Evolutionary conservation across 352 stramenopile genomes (phyloP), one percentile per base, ranked within the genome.

Genomic region (Phytophthora sp.): DNA sequence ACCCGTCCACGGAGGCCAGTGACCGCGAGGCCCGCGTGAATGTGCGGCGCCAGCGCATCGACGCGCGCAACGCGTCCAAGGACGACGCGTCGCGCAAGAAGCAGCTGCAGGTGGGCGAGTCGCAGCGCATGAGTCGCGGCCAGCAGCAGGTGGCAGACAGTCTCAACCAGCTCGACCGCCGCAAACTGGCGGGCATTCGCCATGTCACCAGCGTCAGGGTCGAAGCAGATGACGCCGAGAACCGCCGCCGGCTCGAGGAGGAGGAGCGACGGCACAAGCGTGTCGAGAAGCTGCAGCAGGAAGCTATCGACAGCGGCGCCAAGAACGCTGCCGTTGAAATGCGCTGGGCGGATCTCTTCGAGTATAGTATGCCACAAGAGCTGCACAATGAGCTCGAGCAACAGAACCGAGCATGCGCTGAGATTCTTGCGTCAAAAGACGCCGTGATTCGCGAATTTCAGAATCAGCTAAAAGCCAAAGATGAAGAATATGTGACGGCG

Each of bases 311-410:
- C 2, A 96, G 79, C 23, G 88, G 89, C 11, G 88, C 96, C 38
- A 89, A 95, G 51, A 98, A 98, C 52, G 95, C 91, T 3, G 89
- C 89, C 0, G 89, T 98, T 6, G 95, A 98, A 72, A 97, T 98
- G 91, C 81, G 87, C 12, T 97, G 91, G 91, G 76, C 86, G 0
- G 91, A 97, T 52, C 54, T 97, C 10, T 93, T 96, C 43, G 89
- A 98, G 59, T 94, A 89, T 59, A 97, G 92, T 56, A 97, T 98
- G 88, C 88, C 96, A 10, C 85, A 97, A 66, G 94, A 98, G 70
- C 77, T 98, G 23, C 79, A 98, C 45, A 76, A 82, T 10, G 92
- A 97, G 62, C 76, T 98, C 27, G 77, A 97, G 66, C 69, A 78
- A 18, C 95, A 98, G 68, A 94, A 95, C 27, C 68, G 63, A 15